Evolutionary conservation across 257 asterid species (phyloP), one percentile per base, ranked within the genome.

Genomic region (Solanum paucissectum): DNA sequence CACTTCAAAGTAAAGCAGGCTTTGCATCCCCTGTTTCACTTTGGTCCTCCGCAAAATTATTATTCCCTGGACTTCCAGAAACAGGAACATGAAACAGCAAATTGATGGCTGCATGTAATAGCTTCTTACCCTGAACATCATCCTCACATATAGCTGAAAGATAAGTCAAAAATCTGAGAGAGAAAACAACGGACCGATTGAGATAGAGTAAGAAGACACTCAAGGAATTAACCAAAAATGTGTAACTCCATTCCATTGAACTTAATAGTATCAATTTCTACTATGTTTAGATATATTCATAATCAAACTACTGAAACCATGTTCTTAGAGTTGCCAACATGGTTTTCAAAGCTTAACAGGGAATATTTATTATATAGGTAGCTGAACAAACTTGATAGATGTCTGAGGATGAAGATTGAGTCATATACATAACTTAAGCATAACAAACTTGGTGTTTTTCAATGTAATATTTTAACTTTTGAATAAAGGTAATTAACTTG

Each of bases 1-100:
- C 88, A 90, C 96, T 94, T 98, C 98, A 95, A 84, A 96, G 94
- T 92, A 96, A 89, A 90, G 92, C 75, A 32, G 99, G 98, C 86
- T 92, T 94, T 13, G 90, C 87, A 87, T 89, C 60, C 20, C 62
- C 32, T 7, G 13, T 87, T 83, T 90, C 90, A 52, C 83, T 74
- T 55, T 87, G 86, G 85, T 87, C 38, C 83, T 92, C 93, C 3
- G 44, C 44, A 75, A 74, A 89, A 40, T 13, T 25, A 87, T 49
- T 87, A 46, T 85, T 87, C 81, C 87, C 93, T 5, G 91, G 33
- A 86, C 87, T 89, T 42, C 89, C 90, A 75, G 94, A 82, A 75
- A 38, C 83, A 83, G 95, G 92, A 82, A 62, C n/a, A 60, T 92
- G 89, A 90, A 96, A 94, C 87, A 95, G 89, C 55, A 95, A 92